Evolutionary conservation across 352 stramenopile genomes (phyloP).

Genomic region (Phytophthora agathidicida): DNA sequence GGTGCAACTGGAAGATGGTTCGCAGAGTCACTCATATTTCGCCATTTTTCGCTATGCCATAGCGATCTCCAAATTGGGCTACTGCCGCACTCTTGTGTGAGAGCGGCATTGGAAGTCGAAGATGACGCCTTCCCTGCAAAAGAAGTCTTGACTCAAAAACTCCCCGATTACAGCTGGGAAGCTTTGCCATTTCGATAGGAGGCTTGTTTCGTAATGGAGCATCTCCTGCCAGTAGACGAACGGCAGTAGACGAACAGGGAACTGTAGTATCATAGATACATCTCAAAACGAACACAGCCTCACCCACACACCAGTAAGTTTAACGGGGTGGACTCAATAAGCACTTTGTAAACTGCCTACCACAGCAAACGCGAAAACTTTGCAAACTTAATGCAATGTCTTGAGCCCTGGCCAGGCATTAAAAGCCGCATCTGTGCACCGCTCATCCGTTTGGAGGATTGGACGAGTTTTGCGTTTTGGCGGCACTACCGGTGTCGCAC

Average conservation of each 20-base stretch:
- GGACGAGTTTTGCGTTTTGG: slow-evolving; percentile 26
- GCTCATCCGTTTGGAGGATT: slow-evolving; percentile 28
- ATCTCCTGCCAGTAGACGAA: slow-evolving; percentile 19
- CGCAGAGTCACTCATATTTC: neutral
- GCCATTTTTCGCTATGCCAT: too few species aligned
- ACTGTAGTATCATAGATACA: too few species aligned
- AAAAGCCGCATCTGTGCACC: slow-evolving; percentile 20
- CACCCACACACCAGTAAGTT: too few species aligned
- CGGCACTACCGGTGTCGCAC: slow-evolving; percentile 20
- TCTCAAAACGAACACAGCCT: too few species aligned
- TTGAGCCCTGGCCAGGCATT: neutral
- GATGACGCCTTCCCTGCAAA: too few species aligned
- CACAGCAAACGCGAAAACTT: neutral
- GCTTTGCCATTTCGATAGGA: slow-evolving; percentile 29
- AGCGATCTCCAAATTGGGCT: too few species aligned
- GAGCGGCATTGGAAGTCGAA: too few species aligned
- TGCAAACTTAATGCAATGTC: too few species aligned
- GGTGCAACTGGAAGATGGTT: too few species aligned
- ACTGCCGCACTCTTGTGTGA: too few species aligned
- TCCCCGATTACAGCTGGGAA: slow-evolving; percentile 6
- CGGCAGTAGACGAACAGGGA: slow-evolving; percentile 12
- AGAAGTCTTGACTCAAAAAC: slow-evolving; percentile 6
- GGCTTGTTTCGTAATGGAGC: slow-evolving; percentile 2
- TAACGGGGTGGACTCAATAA: too few species aligned
- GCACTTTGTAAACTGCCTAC: too few species aligned